Conservation (phyloP, 2,329 filamentous ascomycete genomes). For the Colletotrichum karsti region DNA sequence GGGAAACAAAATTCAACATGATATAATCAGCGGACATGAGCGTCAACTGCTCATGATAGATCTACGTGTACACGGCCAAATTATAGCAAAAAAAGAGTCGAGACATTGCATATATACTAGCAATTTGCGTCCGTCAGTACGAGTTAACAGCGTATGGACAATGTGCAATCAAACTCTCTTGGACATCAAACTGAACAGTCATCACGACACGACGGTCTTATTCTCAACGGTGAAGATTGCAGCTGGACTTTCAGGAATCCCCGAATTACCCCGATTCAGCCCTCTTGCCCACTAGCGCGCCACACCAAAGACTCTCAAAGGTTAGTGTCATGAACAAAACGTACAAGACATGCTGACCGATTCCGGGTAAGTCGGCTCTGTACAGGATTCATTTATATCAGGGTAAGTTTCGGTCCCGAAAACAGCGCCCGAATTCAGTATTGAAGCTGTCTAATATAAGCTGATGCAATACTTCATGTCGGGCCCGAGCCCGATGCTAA, state of each 20-base stretch:
- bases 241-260: background rate
- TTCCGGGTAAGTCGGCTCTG: background rate
- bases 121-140: too few relatives aligned
- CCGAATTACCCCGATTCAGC: background rate
- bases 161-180: background rate
- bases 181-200: too few relatives aligned
- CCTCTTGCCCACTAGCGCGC: background rate
- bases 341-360: background rate
- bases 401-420: background rate
- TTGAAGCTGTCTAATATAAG: too few relatives aligned
- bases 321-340: background rate
- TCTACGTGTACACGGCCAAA: background rate
- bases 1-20: background rate
- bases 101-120: too few relatives aligned
- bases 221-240: too few relatives aligned
- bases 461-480: too few relatives aligned
- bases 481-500: too few relatives aligned
- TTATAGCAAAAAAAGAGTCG: too few relatives aligned
- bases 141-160: too few relatives aligned
- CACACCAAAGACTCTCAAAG: background rate
- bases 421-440: background rate
- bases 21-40: background rate
- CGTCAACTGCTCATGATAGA: background rate
- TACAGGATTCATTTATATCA: background rate
- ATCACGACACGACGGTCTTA: too few relatives aligned